These are phyloP conservation scores for Syzygium oleosum DNA, from an alignment of 345 rosid species.

Conservation along the genomic window DNA sequence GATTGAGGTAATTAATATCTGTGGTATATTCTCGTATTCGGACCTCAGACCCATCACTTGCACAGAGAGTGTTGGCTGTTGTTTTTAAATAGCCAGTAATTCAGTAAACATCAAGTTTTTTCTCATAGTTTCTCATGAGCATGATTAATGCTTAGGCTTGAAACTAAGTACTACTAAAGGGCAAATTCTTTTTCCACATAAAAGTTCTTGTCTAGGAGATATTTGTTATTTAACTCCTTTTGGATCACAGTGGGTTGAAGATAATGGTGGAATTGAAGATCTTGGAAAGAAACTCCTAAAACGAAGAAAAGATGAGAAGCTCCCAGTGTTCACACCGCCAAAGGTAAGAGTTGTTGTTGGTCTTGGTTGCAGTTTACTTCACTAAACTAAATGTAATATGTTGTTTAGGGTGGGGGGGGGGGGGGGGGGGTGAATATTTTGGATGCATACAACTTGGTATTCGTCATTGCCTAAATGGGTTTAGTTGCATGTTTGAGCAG, in stretches of 20 bases:
- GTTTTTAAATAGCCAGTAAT: not conserved
- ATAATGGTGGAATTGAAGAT: conserved; percentile 66
- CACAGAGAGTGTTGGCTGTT: not conserved
- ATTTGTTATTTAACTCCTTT: not conserved
- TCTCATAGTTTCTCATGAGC: not conserved
- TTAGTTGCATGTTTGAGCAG: conserved; percentile 22
- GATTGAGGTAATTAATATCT: not conserved
- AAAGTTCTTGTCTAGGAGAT: not conserved
- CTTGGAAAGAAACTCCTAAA: conserved; percentile 63
- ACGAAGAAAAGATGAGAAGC: conserved; percentile 38
- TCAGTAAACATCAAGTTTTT: not conserved
- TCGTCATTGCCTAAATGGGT: not conserved
- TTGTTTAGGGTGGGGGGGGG: no score
- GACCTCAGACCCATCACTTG: not conserved
- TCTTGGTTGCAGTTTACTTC: not conserved
- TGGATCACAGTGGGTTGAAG: conserved; percentile 68
- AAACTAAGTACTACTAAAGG: not conserved
- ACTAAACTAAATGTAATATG: not conserved
- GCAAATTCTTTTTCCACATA: not conserved
- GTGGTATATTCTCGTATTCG: not conserved
- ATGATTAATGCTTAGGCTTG: not conserved
- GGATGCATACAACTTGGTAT: not conserved
- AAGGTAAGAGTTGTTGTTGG: conserved; percentile 29
- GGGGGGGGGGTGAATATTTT: not conserved
- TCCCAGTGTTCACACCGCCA: conserved; percentile 72